Evolutionary conservation across 805 yeast species (phyloP), one percentile per base, ranked within the genome.

Genomic region (Scheffersomyces amazonensis): DNA sequence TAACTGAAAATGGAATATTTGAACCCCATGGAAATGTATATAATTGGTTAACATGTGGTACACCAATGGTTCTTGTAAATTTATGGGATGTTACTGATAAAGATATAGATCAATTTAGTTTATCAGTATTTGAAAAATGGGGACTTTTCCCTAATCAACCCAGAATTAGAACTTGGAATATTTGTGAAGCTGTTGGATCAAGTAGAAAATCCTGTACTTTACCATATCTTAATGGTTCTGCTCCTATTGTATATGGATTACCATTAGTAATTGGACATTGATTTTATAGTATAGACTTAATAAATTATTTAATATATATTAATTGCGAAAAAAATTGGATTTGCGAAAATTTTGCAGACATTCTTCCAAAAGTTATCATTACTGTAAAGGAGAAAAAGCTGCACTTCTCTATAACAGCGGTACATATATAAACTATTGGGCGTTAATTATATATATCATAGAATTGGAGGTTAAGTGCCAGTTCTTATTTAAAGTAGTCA

Each of bases 71-170:
- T 1, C 63, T 93, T 25, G 96, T 87, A 0, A 88, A 87, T 51
- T 61, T 93, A 40, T 93, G 99, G 99, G 96, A 89, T 58, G 97
- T 93, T 4, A 93, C 98, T 0, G 98, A 93, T 60, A 89, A 86
- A 48, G 99, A 93, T 57, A 87, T 88, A 35, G 98, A 93, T 59
- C 73, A 71, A 49, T 88, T 90, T 49, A 83, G 87, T 17, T 42
- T 72, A 8, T 65, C 75, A 2, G 56, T 87, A 27, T 73, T 93
- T 47, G 71, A 72, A 2, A 66, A 70, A 43, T 83, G 93, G 82
- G 93, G 93, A 0, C 16, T 27, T 54, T 87, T 11, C 54, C 73
- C 32, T 56, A 50, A 9, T 20, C 35, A 15, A 11, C 34, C 25
- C 6, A 16, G 12, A 13, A n/a, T 27, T 15, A 27, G 11, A 27